Evolutionary conservation across 768 basidiomycete genomes (phyloP).

Genomic region (Mycena pura): DNA sequence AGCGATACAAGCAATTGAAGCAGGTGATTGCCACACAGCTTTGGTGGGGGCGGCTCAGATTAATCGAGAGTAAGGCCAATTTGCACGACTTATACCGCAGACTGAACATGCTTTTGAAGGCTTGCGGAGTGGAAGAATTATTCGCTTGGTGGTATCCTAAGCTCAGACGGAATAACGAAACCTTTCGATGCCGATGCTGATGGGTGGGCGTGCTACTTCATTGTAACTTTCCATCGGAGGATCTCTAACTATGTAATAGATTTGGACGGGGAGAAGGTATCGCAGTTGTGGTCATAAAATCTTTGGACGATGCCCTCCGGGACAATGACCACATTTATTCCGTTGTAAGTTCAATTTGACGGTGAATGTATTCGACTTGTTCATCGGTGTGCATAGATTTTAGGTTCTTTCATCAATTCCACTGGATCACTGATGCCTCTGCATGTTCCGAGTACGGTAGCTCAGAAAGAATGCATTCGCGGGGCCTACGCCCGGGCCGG

Average conservation of each 20-base stretch:
- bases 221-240: too few relatives aligned
- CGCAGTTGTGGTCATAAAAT: slow-evolving; percentile 19
- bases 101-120: too few relatives aligned
- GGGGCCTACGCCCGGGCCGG: slow-evolving; percentile 33
- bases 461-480: slow-evolving; percentile 38
- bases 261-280: slow-evolving; percentile 31
- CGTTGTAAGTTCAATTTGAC: slow-evolving; percentile 22
- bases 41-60: slow-evolving; percentile 42
- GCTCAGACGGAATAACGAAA: too few relatives aligned
- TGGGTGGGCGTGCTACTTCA: too few relatives aligned
- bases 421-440: slow-evolving; percentile 35
- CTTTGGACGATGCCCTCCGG: slow-evolving; percentile 35
- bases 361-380: too few relatives aligned
- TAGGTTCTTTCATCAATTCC: slow-evolving; percentile 38
- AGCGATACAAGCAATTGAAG: slow-evolving; percentile 41
- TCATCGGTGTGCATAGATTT: too few relatives aligned
- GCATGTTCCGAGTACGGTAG: slow-evolving; percentile 35
- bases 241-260: not conserved
- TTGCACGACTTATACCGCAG: too few relatives aligned
- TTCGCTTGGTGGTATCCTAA: too few relatives aligned
- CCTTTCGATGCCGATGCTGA: too few relatives aligned
- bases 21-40: slow-evolving; percentile 44
- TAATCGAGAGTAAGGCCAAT: too few relatives aligned
- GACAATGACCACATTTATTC: slow-evolving; percentile 40
- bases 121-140: too few relatives aligned